Evolutionary conservation across 2,329 filamentous ascomycete genomes (phyloP), one percentile per base, ranked within the genome.

Genomic region (Xylariaceae sp.): DNA sequence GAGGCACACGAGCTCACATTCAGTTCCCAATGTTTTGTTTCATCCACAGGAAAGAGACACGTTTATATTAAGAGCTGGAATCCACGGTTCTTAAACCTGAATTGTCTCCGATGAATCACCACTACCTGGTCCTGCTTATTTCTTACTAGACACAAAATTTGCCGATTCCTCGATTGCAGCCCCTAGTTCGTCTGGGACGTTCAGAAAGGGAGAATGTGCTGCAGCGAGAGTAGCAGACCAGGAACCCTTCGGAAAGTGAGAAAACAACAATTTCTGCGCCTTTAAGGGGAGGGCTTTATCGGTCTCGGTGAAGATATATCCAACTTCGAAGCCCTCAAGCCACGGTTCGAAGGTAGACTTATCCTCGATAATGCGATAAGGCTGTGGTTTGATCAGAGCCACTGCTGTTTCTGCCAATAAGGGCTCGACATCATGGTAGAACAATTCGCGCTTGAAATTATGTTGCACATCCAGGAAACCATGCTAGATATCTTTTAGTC

Each of bases 141-240:
- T 32, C 36, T 45, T 38, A 15, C 39, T 51, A 3, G 22, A 11
- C 6, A 42, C 44, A 12, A 44, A n/a, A 15, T 42, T 11, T 15
- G 44, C 35, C 0, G 19, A 47, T 12, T 51, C 22, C 14, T 48
- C 18, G 14, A 53, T 47, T 14, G 12, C 18, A 14, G 48, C 51
- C 11, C 41, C 41, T 27, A 53, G 31, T 3, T 36, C 30, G 31
- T 39, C 15, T 11, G 51, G 47, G n/a, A 39, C 22, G 14, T 22
- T 50, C 14, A 53, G 40, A 14, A 50, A 50, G 4, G 53, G 53
- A 27, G 50, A 55, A 30, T 55, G 53, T n/a, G 50, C 47, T 22
- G 42, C 45, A 33, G 36, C 40, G 17, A 55, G 47, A 15, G 36
- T 53, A 15, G 53, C 42, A 27, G 15, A 43, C 22, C 53, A 55